Evolutionary conservation across 2,329 filamentous ascomycete genomes (phyloP).

Genomic region (Fusarium denticulatum): DNA sequence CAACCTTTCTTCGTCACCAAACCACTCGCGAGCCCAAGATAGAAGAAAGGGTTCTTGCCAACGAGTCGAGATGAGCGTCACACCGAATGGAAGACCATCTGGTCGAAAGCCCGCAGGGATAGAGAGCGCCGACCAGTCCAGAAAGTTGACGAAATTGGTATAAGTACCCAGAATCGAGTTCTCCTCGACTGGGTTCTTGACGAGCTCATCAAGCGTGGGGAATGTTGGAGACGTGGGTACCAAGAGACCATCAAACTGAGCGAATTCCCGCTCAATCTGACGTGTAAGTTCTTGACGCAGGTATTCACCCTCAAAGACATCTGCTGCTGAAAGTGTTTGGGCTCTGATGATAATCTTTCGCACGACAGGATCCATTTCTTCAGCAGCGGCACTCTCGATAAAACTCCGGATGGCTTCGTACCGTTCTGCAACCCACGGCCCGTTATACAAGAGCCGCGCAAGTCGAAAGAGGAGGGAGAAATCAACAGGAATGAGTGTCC

Average conservation of each 20-base stretch:
- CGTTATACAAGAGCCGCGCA: slow-evolving; percentile 64
- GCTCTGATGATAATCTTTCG: slow-evolving; percentile 51
- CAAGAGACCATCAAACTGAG: slow-evolving; percentile 58
- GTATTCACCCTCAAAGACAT: slow-evolving; percentile 56
- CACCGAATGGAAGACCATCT: slow-evolving; percentile 51
- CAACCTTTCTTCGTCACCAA: slow-evolving; percentile 26
- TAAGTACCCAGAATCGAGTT: slow-evolving; percentile 66
- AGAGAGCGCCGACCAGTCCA: slow-evolving; percentile 65
- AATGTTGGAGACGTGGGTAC: slow-evolving; percentile 67
- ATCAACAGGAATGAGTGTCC: slow-evolving; percentile 54
- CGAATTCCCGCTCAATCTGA: slow-evolving; percentile 53
- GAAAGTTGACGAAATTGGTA: slow-evolving; percentile 69
- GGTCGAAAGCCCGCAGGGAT: slow-evolving; percentile 59
- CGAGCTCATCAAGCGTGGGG: slow-evolving; percentile 61
- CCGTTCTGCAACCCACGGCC: slow-evolving; percentile 66
- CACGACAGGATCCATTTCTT: slow-evolving; percentile 50
- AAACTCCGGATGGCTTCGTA: slow-evolving; percentile 62
- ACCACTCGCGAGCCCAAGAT: slow-evolving; percentile 44
- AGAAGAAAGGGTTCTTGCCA: slow-evolving; percentile 50
- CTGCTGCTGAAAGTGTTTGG: slow-evolving; percentile 54
- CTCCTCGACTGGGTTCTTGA: slow-evolving; percentile 60
- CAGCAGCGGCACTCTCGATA: slow-evolving; percentile 47
- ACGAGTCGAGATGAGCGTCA: slow-evolving; percentile 50
- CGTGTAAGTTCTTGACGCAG: slow-evolving; percentile 52
- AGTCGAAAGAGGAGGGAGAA: slow-evolving; percentile 62